Conservation (phyloP, 2,329 filamentous ascomycete species). For the Colletotrichum cuscutae region DNA sequence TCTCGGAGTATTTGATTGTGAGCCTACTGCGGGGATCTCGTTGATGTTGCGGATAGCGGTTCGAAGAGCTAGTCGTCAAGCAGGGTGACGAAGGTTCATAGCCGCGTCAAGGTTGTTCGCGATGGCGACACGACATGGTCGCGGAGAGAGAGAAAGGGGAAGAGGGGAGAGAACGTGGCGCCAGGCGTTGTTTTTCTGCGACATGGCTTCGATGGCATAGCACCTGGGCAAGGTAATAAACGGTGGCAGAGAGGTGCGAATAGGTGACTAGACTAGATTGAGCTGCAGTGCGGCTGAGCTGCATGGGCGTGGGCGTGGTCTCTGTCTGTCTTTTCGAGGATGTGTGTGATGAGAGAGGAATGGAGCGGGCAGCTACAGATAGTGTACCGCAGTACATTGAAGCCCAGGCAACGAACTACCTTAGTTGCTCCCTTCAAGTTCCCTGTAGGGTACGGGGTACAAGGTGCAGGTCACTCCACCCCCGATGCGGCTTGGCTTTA, state of each 20-base stretch:
- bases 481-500: slow-evolving; percentile 21
- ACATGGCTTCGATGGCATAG: slow-evolving; percentile 15
- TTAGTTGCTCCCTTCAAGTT: neutral
- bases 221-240: slow-evolving; percentile 3
- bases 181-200: slow-evolving; percentile 24
- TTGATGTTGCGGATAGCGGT: neutral
- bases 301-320: neutral
- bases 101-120: neutral
- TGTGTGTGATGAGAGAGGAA: neutral
- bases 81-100: neutral
- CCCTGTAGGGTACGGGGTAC: neutral
- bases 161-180: slow-evolving; percentile 21
- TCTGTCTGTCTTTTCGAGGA: neutral
- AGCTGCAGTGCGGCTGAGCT: slow-evolving; percentile 31
- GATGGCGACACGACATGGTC: neutral
- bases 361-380: neutral
- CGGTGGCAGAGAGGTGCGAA: neutral
- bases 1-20: neutral
- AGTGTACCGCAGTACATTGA: too few species aligned
- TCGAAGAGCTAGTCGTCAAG: slow-evolving; percentile 1
- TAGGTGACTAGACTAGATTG: slow-evolving; percentile 23
- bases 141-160: neutral
- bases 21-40: neutral
- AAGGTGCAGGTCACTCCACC: neutral
- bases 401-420: neutral